Evolutionary conservation across 2,329 filamentous ascomycete species (phyloP), one percentile per base, ranked within the genome.

Genomic region (Talaromyces sp.): DNA sequence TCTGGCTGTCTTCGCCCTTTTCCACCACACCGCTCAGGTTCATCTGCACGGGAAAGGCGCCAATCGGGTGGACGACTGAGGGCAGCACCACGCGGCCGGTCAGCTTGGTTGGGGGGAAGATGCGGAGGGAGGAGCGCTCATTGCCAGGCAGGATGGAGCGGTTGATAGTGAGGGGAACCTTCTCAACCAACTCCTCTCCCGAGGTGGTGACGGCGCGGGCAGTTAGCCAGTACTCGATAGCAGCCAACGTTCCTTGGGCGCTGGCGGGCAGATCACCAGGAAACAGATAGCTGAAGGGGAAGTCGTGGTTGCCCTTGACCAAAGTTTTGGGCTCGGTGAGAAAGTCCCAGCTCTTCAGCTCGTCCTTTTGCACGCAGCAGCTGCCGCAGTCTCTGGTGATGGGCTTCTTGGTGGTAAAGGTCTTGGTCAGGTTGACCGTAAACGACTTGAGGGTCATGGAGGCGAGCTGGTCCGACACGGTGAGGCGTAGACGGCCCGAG

Each of bases 31-130:
- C 93, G 65, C 93, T 91, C 65, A 99, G 84, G 58, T 88, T 88
- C 78, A 97, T 87, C 53, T 86, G 84, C 56, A 97, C 84, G 11
- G 83, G 89, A 78, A 96, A 93, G 69, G 85, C 87, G 69, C 91
- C 90, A 63, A 93, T 90, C 5, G 93, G 92, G 77, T 96, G 89
- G 65, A 97, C 88, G 65, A 96, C 86, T 42, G 91, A 86, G 54
- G 89, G 89, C 65, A 96, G 88, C 69, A 91, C 88, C 65, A 95
- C 89, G 70, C 88, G 88, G 62, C 92, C 90, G 67, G 91, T 93
- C 70, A 99, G 88, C 77, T 96, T 95, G 67, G 95, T 99, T 0
- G 95, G 93, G 55, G 93, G 95, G 78, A 99, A 99, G 71, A 98
- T 90, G 71, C 93, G 91, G 65, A 96, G 88, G 17, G 91, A 96